Percentiles rank a stretch among this genome's conserved stretches.
phyloP scores from a whole-genome alignment of 2,329 filamentous ascomycete species.

The Madurella fahalii region DNA sequence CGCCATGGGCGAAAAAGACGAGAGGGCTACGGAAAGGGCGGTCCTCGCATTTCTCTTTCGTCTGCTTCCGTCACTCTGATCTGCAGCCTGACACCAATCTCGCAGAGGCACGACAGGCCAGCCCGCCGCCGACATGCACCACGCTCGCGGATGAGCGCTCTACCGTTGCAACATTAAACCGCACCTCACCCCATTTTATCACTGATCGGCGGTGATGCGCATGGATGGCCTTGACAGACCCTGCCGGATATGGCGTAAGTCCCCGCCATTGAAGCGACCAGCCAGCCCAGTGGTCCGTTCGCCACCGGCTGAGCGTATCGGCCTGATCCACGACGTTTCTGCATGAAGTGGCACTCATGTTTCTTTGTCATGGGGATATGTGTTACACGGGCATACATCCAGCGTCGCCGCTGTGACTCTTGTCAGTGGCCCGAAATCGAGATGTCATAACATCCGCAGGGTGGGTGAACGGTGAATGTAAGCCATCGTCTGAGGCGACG shows the following conservation, averaged over 20 bases:
- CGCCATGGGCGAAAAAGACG: not conserved
- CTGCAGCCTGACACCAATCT: conserved; percentile 12
- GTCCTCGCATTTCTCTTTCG: not conserved
- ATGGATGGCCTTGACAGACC: conserved; percentile 8
- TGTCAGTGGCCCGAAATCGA: conserved; percentile 4
- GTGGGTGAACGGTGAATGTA: conserved; percentile 5
- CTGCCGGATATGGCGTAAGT: conserved; percentile 22
- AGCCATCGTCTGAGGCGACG: not conserved
- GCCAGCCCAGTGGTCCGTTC: not conserved
- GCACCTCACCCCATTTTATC: conserved; percentile 17
- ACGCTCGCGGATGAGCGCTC: not conserved
- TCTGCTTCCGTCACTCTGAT: conserved; percentile 20
- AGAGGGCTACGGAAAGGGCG: not conserved
- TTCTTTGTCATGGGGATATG: conserved; percentile 4
- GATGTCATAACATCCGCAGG: not conserved
- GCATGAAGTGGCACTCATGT: conserved; percentile 7
- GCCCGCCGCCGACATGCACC: not conserved
- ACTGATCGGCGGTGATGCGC: conserved; percentile 23
- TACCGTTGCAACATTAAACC: conserved; percentile 20
- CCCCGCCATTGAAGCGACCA: conserved; percentile 11
- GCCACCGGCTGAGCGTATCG: not conserved
- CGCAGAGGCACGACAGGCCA: conserved; percentile 7
- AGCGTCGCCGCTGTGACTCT: not conserved
- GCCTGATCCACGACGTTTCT: conserved; percentile 17
- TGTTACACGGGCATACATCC: not conserved